Evolutionary conservation across 2,329 filamentous ascomycete genomes (phyloP).

Genomic region (Talaromyces verruculosus): DNA sequence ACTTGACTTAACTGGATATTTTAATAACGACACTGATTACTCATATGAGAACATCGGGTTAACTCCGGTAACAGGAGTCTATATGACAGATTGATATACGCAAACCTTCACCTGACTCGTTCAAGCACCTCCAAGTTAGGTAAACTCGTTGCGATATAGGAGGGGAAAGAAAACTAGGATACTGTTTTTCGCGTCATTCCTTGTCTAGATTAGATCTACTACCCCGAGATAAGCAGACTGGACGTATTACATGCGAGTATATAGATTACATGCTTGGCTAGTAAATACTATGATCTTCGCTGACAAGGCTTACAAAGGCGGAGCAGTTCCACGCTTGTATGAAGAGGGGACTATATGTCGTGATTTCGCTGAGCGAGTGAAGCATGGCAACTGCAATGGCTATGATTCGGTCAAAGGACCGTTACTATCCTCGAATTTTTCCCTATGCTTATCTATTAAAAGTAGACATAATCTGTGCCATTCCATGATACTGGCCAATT

Average conservation of each 20-base stretch:
- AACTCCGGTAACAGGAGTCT: slow-evolving; percentile 20
- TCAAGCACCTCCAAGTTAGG: neutral
- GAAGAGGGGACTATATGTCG: slow-evolving; percentile 8
- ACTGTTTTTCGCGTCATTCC: neutral
- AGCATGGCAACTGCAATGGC: neutral
- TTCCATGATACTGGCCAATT: neutral
- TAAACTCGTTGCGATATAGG: slow-evolving; percentile 3
- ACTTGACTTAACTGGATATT: neutral
- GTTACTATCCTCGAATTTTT: neutral
- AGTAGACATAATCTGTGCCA: neutral
- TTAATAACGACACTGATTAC: slow-evolving; percentile 8
- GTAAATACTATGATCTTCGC: slow-evolving; percentile 1
- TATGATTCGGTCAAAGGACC: neutral
- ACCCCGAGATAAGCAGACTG: neutral
- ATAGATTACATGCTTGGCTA: neutral
- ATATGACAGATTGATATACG: neutral
- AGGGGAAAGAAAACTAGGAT: neutral
- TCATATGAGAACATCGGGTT: slow-evolving; percentile 2
- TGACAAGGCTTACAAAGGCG: neutral
- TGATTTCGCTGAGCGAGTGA: neutral
- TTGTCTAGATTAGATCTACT: neutral
- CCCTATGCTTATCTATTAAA: too few species aligned
- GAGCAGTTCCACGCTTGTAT: neutral
- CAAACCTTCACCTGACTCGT: neutral
- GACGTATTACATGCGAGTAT: neutral